Conservation (phyloP, 78 protist genomes). For the Ministeria vibrans region DNA sequence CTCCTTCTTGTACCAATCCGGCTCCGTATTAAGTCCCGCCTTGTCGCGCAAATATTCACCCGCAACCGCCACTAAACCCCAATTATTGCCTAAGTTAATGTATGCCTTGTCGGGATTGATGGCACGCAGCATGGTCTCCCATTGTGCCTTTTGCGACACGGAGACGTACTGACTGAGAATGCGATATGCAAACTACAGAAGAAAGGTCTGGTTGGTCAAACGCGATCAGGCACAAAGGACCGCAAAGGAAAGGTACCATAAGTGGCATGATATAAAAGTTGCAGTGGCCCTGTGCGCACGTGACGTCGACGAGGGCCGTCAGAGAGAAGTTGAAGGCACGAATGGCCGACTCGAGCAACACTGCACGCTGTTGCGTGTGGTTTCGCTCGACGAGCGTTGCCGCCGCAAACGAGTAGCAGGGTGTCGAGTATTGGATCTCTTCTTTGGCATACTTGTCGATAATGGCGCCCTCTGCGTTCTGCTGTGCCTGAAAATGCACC, state of each 20-base stretch:
- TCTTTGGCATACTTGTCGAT: background rate
- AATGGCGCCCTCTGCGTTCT: background rate
- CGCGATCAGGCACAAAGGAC: too few relatives aligned
- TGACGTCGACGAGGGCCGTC: background rate
- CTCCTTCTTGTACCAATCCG: background rate
- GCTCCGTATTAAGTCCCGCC: background rate
- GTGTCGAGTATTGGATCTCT: background rate
- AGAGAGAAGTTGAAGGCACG: background rate
- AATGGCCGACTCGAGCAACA: background rate
- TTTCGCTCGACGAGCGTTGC: background rate
- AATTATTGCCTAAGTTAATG: background rate
- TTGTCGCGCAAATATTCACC: background rate
- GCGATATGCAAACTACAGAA: too few relatives aligned
- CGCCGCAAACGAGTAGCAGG: background rate
- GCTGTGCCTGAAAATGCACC: background rate
- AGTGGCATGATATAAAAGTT: conserved; percentile 2
- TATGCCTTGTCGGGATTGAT: background rate
- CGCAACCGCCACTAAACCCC: background rate
- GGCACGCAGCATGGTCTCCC: background rate
- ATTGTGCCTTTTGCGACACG: background rate
- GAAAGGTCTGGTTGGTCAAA: too few relatives aligned
- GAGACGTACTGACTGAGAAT: background rate
- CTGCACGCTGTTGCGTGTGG: background rate
- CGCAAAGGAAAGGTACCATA: background rate
- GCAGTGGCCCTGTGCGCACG: background rate